phyloP scores from a whole-genome alignment of 2,329 filamentous ascomycete species.

The Neophaeococcomyces aloes region DNA sequence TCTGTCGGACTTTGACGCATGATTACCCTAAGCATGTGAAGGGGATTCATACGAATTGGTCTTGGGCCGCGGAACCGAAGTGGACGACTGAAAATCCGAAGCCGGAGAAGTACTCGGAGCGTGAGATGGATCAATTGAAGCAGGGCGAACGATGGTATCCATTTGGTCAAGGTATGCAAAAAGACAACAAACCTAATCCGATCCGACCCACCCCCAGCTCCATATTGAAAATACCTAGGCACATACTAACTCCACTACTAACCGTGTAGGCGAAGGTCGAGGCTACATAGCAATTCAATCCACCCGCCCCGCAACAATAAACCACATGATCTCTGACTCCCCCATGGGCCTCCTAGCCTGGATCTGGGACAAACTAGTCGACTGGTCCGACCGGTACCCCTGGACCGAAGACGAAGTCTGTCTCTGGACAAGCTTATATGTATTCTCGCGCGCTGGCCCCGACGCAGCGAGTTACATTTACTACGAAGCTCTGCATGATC shows the following conservation, averaged over 20 bases:
- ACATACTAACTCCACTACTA: too few species aligned
- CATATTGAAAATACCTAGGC: too few species aligned
- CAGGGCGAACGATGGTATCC: slow-evolving; percentile 43
- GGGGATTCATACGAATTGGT: slow-evolving; percentile 50
- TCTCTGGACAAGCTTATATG: slow-evolving; percentile 64
- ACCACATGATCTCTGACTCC: slow-evolving; percentile 57
- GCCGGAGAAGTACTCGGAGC: background rate
- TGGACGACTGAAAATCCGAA: slow-evolving; percentile 3
- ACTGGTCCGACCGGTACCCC: slow-evolving; percentile 61
- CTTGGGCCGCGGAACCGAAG: slow-evolving; percentile 30
- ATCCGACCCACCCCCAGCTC: too few species aligned
- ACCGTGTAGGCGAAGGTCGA: slow-evolving; percentile 1
- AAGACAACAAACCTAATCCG: too few species aligned
- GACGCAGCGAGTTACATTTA: slow-evolving; percentile 36
- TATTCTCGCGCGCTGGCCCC: slow-evolving; percentile 57
- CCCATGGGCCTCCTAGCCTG: slow-evolving; percentile 62
- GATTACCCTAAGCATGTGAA: slow-evolving; percentile 46
- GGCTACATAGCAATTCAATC: slow-evolving; percentile 36
- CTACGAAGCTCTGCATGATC: slow-evolving; percentile 1
- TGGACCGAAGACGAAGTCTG: slow-evolving; percentile 69
- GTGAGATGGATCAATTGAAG: slow-evolving; percentile 3
- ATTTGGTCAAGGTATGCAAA: slow-evolving; percentile 42
- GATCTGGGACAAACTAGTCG: slow-evolving; percentile 71
- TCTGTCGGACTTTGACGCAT: slow-evolving; percentile 51
- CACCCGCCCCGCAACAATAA: slow-evolving; percentile 62